Base-by-base conservation (phyloP, 1,139 yeast genomes). In the Geotrichum cucujoidarum region DNA sequence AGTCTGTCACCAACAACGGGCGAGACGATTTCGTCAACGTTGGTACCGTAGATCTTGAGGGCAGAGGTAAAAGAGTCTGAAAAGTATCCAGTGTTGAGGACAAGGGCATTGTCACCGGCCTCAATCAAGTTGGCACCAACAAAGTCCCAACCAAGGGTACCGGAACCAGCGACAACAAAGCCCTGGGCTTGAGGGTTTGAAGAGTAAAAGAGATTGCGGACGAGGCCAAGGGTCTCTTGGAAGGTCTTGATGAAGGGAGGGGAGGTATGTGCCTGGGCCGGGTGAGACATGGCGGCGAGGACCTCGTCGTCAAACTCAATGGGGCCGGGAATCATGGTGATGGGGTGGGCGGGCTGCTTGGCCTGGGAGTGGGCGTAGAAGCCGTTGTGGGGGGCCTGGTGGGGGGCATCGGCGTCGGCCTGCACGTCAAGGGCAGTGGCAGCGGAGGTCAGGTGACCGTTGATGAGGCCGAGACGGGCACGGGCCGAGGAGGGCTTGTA, bases 121-220 rank as follows among this genome's bases (percentile, higher is more conserved):
- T 71, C 72, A 48, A 88, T 65, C 60, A 89, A 73, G 67, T 90
- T 90, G 35, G 95, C 76, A 35, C 84, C 95, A 40, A 80, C 83
- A 53, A 90, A 73, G 62, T 90, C 97, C 96, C 97, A 90, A 29
- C 97, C 97, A 48, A 90, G 75, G 35, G 97, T 88, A 51, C 97
- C 97, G 2, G 95, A 84, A 35, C 97, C 97, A 4, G 95, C 76
- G 54, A 90, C 66, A 18, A 90, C 86, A 56, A 84, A 77, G 6
- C 92, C 88, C 70, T 87, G 95, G 27, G 94, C 77, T 16, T 62
- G 62, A 21, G 79, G 67, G 61, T 78, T 80, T 21, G 78, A 70
- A 22, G 94, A 83, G 64, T 82, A 77, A 75, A 89, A 89, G 56
- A 90, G 68, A 57, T 73, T 76, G 60, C 97, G 78, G 61, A 87